Percentiles rank a stretch among this genome's conserved stretches.
Evolutionary conservation across 2,329 filamentous ascomycete genomes (phyloP).

Genomic region (Sordariomycetes sp.): DNA sequence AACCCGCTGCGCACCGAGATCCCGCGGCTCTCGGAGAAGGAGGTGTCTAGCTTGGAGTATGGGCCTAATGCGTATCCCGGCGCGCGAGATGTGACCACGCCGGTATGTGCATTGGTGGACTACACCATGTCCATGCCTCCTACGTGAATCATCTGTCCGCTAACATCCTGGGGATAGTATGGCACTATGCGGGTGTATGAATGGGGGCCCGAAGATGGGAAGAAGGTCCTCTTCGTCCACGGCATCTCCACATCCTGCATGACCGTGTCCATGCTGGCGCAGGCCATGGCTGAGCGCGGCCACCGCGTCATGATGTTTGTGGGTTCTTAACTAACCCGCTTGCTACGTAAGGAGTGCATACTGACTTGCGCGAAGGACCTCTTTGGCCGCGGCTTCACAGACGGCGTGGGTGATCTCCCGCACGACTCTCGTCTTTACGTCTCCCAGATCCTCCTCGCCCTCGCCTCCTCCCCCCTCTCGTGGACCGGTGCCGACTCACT

Average conservation of each 20-base stretch:
- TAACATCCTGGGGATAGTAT: conserved; percentile 31
- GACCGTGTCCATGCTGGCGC: conserved; percentile 56
- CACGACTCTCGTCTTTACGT: conserved; percentile 67
- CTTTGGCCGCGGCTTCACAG: conserved; percentile 58
- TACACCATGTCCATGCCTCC: background rate
- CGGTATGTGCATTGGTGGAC: conserved; percentile 27
- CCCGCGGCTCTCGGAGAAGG: conserved; percentile 20
- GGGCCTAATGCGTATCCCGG: conserved; percentile 60
- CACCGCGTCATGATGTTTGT: conserved; percentile 75
- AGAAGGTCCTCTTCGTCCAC: conserved; percentile 68
- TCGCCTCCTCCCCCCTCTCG: conserved; percentile 57
- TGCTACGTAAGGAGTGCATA: conserved; percentile 1
- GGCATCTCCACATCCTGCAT: conserved; percentile 78
- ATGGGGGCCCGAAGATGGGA: conserved; percentile 64
- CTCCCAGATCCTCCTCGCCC: conserved; percentile 58
- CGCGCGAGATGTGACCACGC: conserved; percentile 60
- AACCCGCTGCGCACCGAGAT: conserved; percentile 33
- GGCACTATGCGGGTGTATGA: conserved; percentile 72
- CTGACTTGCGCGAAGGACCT: conserved; percentile 37
- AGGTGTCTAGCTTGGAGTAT: conserved; percentile 37
- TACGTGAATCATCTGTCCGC: background rate
- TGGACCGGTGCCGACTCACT: conserved; percentile 54
- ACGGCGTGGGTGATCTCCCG: conserved; percentile 52
- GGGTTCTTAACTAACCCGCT: conserved; percentile 12
- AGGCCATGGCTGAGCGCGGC: conserved; percentile 54